Base-by-base conservation (phyloP, 148 eudicot genomes). In the Beta vulgaris region DNA sequence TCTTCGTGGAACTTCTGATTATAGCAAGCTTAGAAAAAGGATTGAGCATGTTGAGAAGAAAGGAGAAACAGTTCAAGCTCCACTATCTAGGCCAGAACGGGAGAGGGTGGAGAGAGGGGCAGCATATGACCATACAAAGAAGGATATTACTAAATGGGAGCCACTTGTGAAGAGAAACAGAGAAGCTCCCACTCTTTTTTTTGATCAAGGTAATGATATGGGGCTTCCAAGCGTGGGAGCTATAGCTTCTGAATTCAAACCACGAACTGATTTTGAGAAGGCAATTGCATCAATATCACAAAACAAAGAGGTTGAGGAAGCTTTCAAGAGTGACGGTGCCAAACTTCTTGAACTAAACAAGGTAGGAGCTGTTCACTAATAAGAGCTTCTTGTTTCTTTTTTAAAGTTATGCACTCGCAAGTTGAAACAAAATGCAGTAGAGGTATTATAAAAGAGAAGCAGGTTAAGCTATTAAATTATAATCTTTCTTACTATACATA, bases 231-330 rank as follows among this genome's bases (percentile, higher is more conserved):
- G 98, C 34, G 89, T 96, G 25, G 97, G 98, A 40, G 90, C 94
- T 71, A 96, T 96, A 79, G 99, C 98, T 79, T 85, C 94, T 75
- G 97, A 89, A 61, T 96, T 92, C 85, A 84, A 89, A 84, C 98
- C 99, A 44, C 87, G 98, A 78, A 87, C 88, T 66, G 87, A 85
- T 46, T 89, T 91, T 87, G 99, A 96, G 85, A 92, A 85, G 77
- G 77, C 87, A 70, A 89, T 96, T 40, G 89, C 93, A 61, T 84
- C 93, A 31, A 69, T 96, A 62, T 78, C 89, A 44, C 87, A 89
- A 63, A 80, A 83, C 81, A 78, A 79, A 62, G 90, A 88, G 68
- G 87, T 92, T 70, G 80, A 82, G 61, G 97, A 92, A 69, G 99
- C 99, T 61, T 90, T 89, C 84, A 85, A 66, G 31, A 87, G 83